These are phyloP conservation scores for Corniculantispora saksenae DNA, from an alignment of 2,329 filamentous ascomycete genomes.

Conservation along the genomic window DNA sequence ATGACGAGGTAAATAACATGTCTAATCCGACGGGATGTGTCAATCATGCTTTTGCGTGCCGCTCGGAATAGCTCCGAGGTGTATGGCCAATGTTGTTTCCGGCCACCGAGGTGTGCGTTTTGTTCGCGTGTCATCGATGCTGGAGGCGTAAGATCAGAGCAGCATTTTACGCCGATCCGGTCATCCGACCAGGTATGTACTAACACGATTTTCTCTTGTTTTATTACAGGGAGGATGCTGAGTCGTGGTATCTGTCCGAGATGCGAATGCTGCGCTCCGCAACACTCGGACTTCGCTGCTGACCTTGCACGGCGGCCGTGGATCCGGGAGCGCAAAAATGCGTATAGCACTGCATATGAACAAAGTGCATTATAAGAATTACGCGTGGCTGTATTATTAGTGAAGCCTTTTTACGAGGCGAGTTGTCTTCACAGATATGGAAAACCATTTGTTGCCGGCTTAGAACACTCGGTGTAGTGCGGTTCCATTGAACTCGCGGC, in stretches of 20 bases:
- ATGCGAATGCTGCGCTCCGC: not conserved
- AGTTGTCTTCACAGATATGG: too few species aligned
- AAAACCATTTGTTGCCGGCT: too few species aligned
- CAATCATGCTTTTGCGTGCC: not conserved
- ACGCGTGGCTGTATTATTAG: too few species aligned
- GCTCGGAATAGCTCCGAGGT: too few species aligned
- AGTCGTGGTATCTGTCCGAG: not conserved
- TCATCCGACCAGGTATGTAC: not conserved
- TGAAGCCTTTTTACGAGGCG: too few species aligned
- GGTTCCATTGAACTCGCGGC: too few species aligned
- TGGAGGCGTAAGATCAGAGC: too few species aligned
- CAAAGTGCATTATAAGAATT: not conserved
- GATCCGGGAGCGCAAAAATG: not conserved
- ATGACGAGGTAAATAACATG: not conserved
- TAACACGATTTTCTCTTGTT: not conserved
- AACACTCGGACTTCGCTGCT: not conserved
- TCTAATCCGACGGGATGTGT: not conserved
- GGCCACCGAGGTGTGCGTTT: too few species aligned
- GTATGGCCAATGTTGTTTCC: too few species aligned
- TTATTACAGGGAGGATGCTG: not conserved
- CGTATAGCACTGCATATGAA: not conserved
- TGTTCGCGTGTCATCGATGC: too few species aligned
- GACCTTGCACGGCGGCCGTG: not conserved
- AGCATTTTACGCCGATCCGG: not conserved
- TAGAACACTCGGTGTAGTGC: too few species aligned